Evolutionary conservation across 768 basidiomycete genomes (phyloP), one percentile per base, ranked within the genome.

Genomic region (Ramaria sp.): DNA sequence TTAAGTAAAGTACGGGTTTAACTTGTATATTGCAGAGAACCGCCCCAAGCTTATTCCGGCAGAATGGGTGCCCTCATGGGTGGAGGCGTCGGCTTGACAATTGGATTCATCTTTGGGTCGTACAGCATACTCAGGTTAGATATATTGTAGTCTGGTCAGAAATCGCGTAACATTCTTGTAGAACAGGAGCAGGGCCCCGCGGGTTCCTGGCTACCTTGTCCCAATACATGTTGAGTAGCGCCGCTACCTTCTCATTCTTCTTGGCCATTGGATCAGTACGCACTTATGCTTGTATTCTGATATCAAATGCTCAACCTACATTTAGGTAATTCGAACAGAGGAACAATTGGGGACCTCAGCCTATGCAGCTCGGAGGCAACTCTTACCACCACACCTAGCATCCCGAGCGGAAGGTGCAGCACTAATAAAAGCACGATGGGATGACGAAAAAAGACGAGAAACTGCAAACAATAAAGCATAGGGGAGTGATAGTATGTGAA

Each of bases 201-300:
- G 96, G 96, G 11, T 73, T 83, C 51, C 74, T 98, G 24, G 86
- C 91, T 4, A 96, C 96, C 1, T 81, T 99, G 51, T 95, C 94
- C 13, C 91, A 94, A 65, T 98, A 97, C 70, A 99, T 99, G 96
- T 80, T 97, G 30, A 91, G 90, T 65, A 98, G 95, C 64, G 95
- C 91, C 5, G 94, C 94, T 7, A 96, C 95, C 0, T 98, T 99
- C 70, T 86, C 86, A 2, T 97, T 97, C 75, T 98, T 98, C 84
- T 84, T 98, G 59, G 82, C 91, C 41, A 90, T 96, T 65, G 88
- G 91, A 66, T 92, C 92, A 31, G 92, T 94, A 66, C 64, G 83
- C 66, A 4, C 39, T 43, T n/a, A 6, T 43, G 2, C 7, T 9
- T 22, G 42, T 27, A 22, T n/a, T 43, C n/a, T 43, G 3, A 43